These are phyloP conservation scores for Aspergillus sp. DNA, from an alignment of 2,329 filamentous ascomycete species.

Conservation along the genomic window DNA sequence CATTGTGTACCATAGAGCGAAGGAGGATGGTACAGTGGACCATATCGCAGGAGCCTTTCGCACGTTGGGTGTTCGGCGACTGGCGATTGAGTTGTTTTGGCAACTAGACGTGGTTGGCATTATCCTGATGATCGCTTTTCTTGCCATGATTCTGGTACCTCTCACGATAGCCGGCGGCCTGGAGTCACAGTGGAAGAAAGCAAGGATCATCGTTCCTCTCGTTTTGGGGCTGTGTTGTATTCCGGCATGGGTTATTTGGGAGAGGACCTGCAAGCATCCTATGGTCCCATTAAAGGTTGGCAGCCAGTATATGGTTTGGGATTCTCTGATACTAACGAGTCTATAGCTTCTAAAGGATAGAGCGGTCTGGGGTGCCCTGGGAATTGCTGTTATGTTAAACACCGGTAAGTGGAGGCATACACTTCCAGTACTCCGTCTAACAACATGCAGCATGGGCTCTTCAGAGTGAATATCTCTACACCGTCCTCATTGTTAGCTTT, in stretches of 20 bases:
- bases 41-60: conserved; percentile 45
- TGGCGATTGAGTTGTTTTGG: conserved; percentile 54
- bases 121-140: conserved; percentile 54
- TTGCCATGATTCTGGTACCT: conserved; percentile 56
- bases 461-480: conserved; percentile 66
- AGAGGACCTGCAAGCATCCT: conserved; percentile 52
- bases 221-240: conserved; percentile 53
- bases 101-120: conserved; percentile 58
- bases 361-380: conserved; percentile 64
- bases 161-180: conserved; percentile 60
- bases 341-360: conserved; percentile 60
- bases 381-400: conserved; percentile 50
- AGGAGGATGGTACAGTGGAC: conserved; percentile 49
- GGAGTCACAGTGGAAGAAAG: conserved; percentile 52
- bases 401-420: conserved; percentile 33
- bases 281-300: conserved; percentile 59
- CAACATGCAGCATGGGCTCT: conserved; percentile 54
- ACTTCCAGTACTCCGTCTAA: conserved; percentile 2
- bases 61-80: conserved; percentile 40
- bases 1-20: conserved; percentile 56
- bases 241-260: conserved; percentile 57
- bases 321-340: neutral
- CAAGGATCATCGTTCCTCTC: conserved; percentile 55
- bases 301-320: neutral
- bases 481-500: conserved; percentile 63